Percentiles rank a stretch among this genome's conserved stretches.
Conservation (phyloP, 2,329 filamentous ascomycete species). For the Chaetomium sp. region DNA sequence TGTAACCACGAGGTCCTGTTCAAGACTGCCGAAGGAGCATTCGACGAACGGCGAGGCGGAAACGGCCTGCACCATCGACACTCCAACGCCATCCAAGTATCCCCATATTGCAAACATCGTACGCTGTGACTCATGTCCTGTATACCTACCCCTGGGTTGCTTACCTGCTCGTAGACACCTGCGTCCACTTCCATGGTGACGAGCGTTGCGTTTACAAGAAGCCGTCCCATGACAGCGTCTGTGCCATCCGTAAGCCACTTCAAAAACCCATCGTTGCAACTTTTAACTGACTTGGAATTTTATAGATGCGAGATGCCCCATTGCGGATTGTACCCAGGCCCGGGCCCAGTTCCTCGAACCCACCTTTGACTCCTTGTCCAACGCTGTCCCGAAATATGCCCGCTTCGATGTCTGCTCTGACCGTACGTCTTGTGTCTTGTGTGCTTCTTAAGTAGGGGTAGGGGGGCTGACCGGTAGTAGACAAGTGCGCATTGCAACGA, state of each 20-base stretch:
- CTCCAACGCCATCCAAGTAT: slow-evolving; percentile 24
- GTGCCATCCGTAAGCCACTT: slow-evolving; percentile 29
- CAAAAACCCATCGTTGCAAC: neutral
- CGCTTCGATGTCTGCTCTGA: slow-evolving; percentile 33
- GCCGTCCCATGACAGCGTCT: slow-evolving; percentile 32
- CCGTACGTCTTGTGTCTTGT: slow-evolving; percentile 22
- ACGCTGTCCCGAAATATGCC: slow-evolving; percentile 26
- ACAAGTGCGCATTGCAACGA: slow-evolving; percentile 31
- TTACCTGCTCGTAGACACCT: slow-evolving; percentile 27
- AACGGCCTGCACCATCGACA: slow-evolving; percentile 17
- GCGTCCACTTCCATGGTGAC: slow-evolving; percentile 28
- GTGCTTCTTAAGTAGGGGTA: neutral
- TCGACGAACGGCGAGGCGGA: slow-evolving; percentile 22
- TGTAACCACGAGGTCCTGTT: slow-evolving; percentile 31
- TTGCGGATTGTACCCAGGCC: slow-evolving; percentile 31
- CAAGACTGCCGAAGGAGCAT: slow-evolving; percentile 28
- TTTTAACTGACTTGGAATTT: neutral
- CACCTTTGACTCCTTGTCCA: slow-evolving; percentile 26
- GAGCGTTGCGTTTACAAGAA: slow-evolving; percentile 34
- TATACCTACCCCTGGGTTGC: neutral
- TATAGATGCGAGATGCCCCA: slow-evolving; percentile 32
- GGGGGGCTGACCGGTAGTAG: slow-evolving; percentile 21
- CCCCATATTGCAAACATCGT: slow-evolving; percentile 33
- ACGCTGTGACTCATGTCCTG: neutral
- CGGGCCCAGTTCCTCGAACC: slow-evolving; percentile 32